These are phyloP conservation scores for Lichtheimia corymbifera DNA, from an alignment of 371 early-diverging fungal genomes.

Conservation along the genomic window DNA sequence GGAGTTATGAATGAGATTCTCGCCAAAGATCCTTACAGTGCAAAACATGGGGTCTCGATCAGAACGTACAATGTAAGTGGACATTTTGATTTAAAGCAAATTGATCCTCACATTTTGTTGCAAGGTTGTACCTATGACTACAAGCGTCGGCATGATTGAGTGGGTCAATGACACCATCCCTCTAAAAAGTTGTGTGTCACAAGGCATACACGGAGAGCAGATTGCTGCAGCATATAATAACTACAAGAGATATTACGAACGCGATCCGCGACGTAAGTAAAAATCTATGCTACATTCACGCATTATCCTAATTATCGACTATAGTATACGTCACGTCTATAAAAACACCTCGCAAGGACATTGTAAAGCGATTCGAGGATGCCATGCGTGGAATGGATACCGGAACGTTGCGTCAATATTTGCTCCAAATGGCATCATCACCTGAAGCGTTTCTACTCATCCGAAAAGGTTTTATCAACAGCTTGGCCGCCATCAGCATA, in stretches of 20 bases:
- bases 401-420: conserved; percentile 48
- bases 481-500: conserved; percentile 61
- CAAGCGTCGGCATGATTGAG: conserved; percentile 67
- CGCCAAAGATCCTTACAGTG: conserved; percentile 53
- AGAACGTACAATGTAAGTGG: conserved; percentile 58
- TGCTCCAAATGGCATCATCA: conserved; percentile 56
- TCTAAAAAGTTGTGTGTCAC: conserved; percentile 5
- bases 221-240: conserved; percentile 1
- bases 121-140: conserved; percentile 70
- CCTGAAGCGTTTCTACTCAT: conserved; percentile 68
- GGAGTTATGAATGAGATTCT: conserved; percentile 74
- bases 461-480: conserved; percentile 59
- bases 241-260: background rate
- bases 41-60: conserved; percentile 44
- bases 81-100: background rate
- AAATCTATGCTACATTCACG: background rate
- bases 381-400: conserved; percentile 28
- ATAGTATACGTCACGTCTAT: conserved; percentile 58
- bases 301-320: background rate
- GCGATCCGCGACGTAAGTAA: background rate
- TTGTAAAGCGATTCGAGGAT: conserved; percentile 42
- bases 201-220: conserved; percentile 21
- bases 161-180: conserved; percentile 59
- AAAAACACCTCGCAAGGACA: conserved; percentile 44
- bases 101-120: background rate